Base-by-base conservation (phyloP, 2,329 filamentous ascomycete genomes). In the Verticillium nubilum region DNA sequence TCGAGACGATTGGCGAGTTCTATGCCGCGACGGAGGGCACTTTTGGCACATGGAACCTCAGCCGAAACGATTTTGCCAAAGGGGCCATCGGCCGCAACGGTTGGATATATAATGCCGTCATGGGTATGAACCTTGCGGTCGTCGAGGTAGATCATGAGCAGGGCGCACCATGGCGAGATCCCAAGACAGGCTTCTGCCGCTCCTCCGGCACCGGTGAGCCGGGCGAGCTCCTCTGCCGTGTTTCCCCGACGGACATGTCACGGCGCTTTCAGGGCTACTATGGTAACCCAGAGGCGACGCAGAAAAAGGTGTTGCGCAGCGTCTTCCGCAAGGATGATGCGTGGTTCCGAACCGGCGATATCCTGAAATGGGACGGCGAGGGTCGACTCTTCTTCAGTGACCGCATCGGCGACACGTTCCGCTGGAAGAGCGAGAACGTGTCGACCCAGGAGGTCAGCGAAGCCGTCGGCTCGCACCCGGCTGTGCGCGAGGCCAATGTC, bases 311-410 rank as follows among this genome's bases (percentile, higher is more conserved):
- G 54, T 72, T 95, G 62, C 83, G 88, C 4, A 78, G 89, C 66
- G 90, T 95, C 2, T 84, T 95, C 63, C 77, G 74, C 60, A 88
- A 88, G 67, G 91, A 89, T 15, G 92, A 97, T 68, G 87, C 86
- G 0, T 96, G 86, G 80, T 96, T 92, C 78, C 86, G 91, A 26
- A 89, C 90, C 0, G 92, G 92, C n/a, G 92, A 97, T 67, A 81
- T 95, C 19, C 76, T 95, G 31, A 81, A 86, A n/a, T 84, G 82
- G 75, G 89, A 92, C 64, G 60, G 63, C 1, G 86, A 95, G 60
- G 91, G 91, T 5, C 79, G 87, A 2, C 83, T 87, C 70, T 95
- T 82, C 77, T 97, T 97, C 75, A 85, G 87, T 59, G 92, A 97
- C 73, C 86, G 89, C 54, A 88, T 92, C 62, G 89, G 89, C 59